These are phyloP conservation scores for Cladophialophora carrionii DNA, from an alignment of 2,329 filamentous ascomycete genomes.

Conservation along the genomic window DNA sequence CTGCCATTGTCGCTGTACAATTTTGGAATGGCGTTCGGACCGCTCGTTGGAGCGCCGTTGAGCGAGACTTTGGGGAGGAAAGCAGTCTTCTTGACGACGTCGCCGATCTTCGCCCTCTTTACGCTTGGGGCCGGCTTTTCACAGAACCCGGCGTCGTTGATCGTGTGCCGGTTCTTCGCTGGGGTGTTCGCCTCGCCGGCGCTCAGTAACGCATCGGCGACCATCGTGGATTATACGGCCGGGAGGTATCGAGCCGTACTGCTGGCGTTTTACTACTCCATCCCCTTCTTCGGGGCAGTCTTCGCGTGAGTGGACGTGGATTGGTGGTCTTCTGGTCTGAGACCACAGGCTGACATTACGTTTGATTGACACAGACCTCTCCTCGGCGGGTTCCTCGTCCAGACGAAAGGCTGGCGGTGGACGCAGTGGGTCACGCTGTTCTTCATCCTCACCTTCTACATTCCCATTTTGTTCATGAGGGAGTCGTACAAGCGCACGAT, in stretches of 20 bases:
- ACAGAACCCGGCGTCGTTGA: constrained; percentile 32
- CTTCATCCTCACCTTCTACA: constrained; percentile 40
- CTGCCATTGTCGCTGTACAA: constrained; percentile 45
- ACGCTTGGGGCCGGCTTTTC: constrained; percentile 37
- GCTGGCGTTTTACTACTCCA: constrained; percentile 36
- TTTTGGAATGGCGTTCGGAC: constrained; percentile 45
- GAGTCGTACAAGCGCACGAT: constrained; percentile 43
- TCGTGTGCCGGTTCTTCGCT: constrained; percentile 39
- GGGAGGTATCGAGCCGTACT: constrained; percentile 31
- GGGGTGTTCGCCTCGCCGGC: constrained; percentile 39
- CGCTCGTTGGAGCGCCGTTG: constrained; percentile 44
- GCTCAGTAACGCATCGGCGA: constrained; percentile 39
- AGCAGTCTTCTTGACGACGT: constrained; percentile 44
- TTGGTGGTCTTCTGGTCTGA: background rate
- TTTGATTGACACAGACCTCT: constrained; percentile 35
- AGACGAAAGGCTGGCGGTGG: constrained; percentile 53
- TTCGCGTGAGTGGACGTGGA: constrained; percentile 26
- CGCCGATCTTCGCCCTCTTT: constrained; percentile 45
- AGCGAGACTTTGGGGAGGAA: constrained; percentile 46
- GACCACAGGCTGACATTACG: constrained; percentile 1
- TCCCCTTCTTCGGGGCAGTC: constrained; percentile 36
- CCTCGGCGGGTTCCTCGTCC: constrained; percentile 63
- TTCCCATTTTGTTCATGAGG: constrained; percentile 41
- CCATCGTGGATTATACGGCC: constrained; percentile 38
- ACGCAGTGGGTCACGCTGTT: constrained; percentile 44